Base-by-base conservation (phyloP, 148 eudicot species). In the Diospyros lotus region DNA sequence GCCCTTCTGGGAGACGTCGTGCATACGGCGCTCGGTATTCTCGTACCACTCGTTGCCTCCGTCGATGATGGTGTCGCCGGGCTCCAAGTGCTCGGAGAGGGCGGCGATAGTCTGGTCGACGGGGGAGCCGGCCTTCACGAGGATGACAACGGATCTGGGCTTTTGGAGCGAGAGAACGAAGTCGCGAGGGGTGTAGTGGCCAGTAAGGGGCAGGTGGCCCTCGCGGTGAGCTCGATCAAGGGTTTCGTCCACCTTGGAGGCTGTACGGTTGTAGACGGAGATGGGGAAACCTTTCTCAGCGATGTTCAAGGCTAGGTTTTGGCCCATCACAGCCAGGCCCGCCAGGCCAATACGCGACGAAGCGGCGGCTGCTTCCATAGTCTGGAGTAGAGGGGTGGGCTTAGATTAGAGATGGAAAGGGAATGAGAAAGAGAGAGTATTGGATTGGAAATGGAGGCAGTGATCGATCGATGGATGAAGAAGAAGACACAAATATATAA, bases 21-120 rank as follows among this genome's bases (percentile, higher is more conserved):
- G 2, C 46, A 87, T 77, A 0, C 97, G 78, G 9, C 97, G 78
- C 68, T 90, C 95, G 2, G 97, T 93, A 75, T 93, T 90, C 72
- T 86, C 76, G 68, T 93, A 93, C 95, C 95, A 93, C 77, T 90
- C 95, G 69, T 93, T 93, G 0, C 97, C 97, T 4, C 95, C 97
- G 42, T 93, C 97, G 61, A 93, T 87, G 52, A 93, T 89, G 18
- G 90, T 84, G 74, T 93, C 97, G 3, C 95, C 97, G 38, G 84
- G 71, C 12, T 90, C 93, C 91, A 93, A 83, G 67, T 80, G 66
- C 4, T 75, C 83, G 14, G 90, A 38, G 7, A 93, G 74, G 4
- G 91, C 84, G n/a, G 79, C 64, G 58, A 93, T 93, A 3, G 97
- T 93, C 55, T 89, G 89, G 68, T 93, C 97, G 7, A 90, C 95